Evolutionary conservation across 2,329 filamentous ascomycete genomes (phyloP).

Genomic region (Calycina herbarum): DNA sequence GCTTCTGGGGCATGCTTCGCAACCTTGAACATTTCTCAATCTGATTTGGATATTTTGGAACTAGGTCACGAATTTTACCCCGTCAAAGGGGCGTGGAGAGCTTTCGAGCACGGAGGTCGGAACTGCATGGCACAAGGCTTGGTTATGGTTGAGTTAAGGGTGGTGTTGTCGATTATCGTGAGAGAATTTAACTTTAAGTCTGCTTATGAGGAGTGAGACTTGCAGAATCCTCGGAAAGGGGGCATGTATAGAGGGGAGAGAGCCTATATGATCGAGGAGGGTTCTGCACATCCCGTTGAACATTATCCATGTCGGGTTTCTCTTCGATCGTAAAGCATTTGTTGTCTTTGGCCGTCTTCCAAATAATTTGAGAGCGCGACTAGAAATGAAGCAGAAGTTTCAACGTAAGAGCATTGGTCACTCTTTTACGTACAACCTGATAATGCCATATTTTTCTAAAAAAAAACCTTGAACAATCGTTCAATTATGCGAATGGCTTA

Average conservation of each 20-base stretch:
- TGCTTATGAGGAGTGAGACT: constrained; percentile 28
- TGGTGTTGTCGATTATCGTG: constrained; percentile 48
- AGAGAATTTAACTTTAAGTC: constrained; percentile 32
- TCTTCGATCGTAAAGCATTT: background rate
- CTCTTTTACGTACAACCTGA: no score
- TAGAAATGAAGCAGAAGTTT: no score
- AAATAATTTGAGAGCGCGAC: no score
- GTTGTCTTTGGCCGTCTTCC: no score
- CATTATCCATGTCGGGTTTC: constrained; percentile 40
- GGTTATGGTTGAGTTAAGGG: constrained; percentile 49
- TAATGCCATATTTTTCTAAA: no score
- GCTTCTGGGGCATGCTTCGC: no score
- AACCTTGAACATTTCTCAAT: no score
- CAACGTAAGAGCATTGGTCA: no score
- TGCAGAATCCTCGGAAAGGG: constrained; percentile 17
- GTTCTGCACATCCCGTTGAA: constrained; percentile 23
- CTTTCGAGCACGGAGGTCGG: constrained; percentile 55
- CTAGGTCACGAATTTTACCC: constrained; percentile 39
- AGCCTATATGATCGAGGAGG: constrained; percentile 23
- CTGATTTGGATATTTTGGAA: no score
- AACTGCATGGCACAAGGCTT: constrained; percentile 58
- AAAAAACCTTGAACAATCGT: no score
- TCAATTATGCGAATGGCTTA: no score
- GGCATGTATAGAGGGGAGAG: constrained; percentile 22
- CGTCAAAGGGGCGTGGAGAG: constrained; percentile 47